A percentile compares a stretch with the other conserved stretches of the same genome.
Evolutionary conservation across 371 early-diverging fungal genomes (phyloP).

Genomic region (Mucor circinelloides): DNA sequence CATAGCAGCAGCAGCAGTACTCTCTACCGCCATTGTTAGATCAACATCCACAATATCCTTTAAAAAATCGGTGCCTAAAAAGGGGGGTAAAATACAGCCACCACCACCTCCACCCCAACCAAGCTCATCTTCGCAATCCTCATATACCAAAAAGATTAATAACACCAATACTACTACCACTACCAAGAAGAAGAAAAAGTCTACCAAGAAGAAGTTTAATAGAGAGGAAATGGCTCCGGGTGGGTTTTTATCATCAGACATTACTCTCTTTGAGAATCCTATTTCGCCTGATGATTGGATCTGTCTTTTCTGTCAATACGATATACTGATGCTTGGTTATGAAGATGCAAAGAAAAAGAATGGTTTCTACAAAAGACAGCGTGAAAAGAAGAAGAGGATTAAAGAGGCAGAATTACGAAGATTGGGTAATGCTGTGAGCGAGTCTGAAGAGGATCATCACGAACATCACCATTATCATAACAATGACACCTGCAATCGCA

Average conservation of each 20-base stretch:
- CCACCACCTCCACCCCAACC: neutral
- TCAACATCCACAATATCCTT: neutral
- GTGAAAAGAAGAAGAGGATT: slow-evolving; percentile 25
- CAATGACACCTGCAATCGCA: neutral
- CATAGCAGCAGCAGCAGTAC: neutral
- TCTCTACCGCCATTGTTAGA: neutral
- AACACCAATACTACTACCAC: neutral
- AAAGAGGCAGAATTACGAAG: slow-evolving; percentile 6
- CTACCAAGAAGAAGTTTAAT: slow-evolving; percentile 9
- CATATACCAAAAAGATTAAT: neutral
- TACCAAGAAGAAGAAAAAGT: slow-evolving; percentile 6
- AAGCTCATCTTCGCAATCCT: neutral
- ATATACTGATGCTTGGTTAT: slow-evolving; percentile 36
- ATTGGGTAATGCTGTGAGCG: neutral
- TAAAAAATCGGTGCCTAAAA: neutral
- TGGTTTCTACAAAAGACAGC: slow-evolving; percentile 32
- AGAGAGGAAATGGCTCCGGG: slow-evolving; percentile 21
- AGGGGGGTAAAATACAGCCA: neutral
- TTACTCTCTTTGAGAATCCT: slow-evolving; percentile 28
- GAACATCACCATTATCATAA: neutral
- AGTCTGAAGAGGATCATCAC: neutral
- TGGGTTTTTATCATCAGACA: slow-evolving; percentile 27
- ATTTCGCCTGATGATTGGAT: slow-evolving; percentile 45
- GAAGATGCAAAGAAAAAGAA: slow-evolving; percentile 36
- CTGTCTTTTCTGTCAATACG: slow-evolving; percentile 49